Conservation (phyloP, 1,284 basidiomycete species). For the Xerocomus nothofagi region DNA sequence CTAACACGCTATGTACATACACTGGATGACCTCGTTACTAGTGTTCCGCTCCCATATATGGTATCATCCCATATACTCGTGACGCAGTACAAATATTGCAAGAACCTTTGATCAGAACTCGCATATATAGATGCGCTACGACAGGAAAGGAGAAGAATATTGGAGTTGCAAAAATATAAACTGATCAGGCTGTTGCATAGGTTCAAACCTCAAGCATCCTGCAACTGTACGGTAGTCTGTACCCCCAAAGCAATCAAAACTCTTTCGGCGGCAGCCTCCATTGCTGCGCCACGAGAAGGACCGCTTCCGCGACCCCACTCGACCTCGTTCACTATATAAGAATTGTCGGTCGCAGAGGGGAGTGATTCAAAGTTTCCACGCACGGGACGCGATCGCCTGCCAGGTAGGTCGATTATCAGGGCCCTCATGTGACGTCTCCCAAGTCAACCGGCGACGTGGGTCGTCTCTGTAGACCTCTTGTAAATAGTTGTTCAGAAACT, state of each 20-base stretch:
- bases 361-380: slow-evolving; percentile 7
- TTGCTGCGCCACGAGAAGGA: slow-evolving; percentile 21
- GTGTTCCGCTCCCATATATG: slow-evolving; percentile 15
- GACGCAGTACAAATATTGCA: neutral
- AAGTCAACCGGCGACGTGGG: slow-evolving; percentile 18
- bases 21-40: slow-evolving; percentile 12
- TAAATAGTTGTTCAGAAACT: slow-evolving; percentile 27
- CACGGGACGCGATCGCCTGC: slow-evolving; percentile 26
- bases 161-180: neutral
- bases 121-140: neutral
- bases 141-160: neutral
- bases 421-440: slow-evolving; percentile 23
- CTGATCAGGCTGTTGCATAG: neutral
- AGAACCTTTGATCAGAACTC: neutral
- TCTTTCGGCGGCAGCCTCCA: slow-evolving; percentile 24
- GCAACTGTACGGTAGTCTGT: no score
- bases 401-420: slow-evolving; percentile 30
- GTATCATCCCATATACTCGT: slow-evolving; percentile 14
- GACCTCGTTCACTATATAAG: slow-evolving; percentile 22
- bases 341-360: neutral
- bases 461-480: slow-evolving; percentile 19
- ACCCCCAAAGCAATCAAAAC: slow-evolving; percentile 21
- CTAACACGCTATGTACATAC: neutral
- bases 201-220: neutral
- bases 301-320: slow-evolving; percentile 33